A percentile compares a stretch with the other conserved stretches of the same genome.
phyloP scores from a whole-genome alignment of 768 basidiomycete genomes.

The Leccinum ochraceum region DNA sequence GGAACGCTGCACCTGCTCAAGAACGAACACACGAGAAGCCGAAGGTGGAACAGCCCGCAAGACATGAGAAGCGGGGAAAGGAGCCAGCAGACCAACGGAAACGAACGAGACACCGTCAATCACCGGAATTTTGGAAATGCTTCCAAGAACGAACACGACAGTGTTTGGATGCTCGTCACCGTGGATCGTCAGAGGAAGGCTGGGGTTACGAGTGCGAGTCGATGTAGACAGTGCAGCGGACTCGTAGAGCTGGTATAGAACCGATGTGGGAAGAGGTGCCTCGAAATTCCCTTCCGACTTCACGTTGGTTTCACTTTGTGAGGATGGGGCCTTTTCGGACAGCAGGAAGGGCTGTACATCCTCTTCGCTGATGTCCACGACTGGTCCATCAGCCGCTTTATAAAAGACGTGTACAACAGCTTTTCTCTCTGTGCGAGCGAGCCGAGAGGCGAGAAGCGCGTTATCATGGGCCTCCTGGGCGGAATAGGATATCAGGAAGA shows the following conservation, averaged over 20 bases:
- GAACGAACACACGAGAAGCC: conserved; percentile 68
- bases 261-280: conserved; percentile 12
- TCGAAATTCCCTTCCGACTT: background rate
- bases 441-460: conserved; percentile 79
- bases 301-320: conserved; percentile 36
- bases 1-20: conserved; percentile 79
- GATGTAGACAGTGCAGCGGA: conserved; percentile 66
- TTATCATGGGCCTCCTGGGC: conserved; percentile 87
- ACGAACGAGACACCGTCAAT: conserved; percentile 65
- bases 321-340: conserved; percentile 36
- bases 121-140: conserved; percentile 39
- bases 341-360: conserved; percentile 62
- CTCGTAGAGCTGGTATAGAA: conserved; percentile 62
- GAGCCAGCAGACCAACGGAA: conserved; percentile 66
- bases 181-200: conserved; percentile 52
- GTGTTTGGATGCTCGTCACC: conserved; percentile 63
- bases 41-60: conserved; percentile 60
- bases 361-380: conserved; percentile 58
- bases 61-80: conserved; percentile 59
- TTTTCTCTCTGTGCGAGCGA: conserved; percentile 68
- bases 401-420: conserved; percentile 90
- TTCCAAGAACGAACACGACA: conserved; percentile 72
- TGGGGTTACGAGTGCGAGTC: conserved; percentile 58
- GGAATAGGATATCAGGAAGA: conserved; percentile 76
- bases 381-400: conserved; percentile 37